Percentiles rank a stretch among this genome's conserved stretches.
Conservation (phyloP, 306 rosid species). For the Dryas octopetala region DNA sequence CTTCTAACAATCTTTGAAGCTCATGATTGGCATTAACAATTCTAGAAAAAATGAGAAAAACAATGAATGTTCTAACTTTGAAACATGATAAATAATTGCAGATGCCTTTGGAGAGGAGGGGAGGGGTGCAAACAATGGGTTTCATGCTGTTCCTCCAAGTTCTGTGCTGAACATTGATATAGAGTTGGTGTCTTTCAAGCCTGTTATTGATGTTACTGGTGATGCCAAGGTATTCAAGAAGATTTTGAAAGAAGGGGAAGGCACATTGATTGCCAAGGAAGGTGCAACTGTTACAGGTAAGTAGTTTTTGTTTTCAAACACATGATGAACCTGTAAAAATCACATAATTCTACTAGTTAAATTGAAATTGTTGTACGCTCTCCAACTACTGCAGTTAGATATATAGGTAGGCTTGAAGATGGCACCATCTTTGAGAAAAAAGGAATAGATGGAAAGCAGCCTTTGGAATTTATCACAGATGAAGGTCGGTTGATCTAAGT, state of each 20-base stretch:
- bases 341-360: background rate
- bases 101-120: conserved; percentile 58
- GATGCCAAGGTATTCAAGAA: conserved; percentile 66
- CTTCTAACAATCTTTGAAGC: background rate
- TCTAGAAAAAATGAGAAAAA: background rate
- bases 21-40: background rate
- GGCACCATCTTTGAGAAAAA: conserved; percentile 65
- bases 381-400: conserved; percentile 43
- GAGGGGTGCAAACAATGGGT: conserved; percentile 39
- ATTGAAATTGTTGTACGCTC: background rate
- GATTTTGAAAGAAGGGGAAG: conserved; percentile 64
- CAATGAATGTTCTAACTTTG: background rate
- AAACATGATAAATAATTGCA: conserved; percentile 26
- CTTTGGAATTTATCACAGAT: conserved; percentile 61
- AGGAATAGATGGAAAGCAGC: conserved; percentile 49
- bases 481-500: conserved; percentile 47
- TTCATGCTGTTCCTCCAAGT: conserved; percentile 41
- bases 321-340: conserved; percentile 1
- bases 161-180: conserved; percentile 53
- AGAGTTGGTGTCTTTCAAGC: conserved; percentile 65
- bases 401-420: conserved; percentile 60
- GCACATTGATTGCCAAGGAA: conserved; percentile 52
- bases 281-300: conserved; percentile 66
- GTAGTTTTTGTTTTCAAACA: conserved; percentile 10
- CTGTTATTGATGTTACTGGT: conserved; percentile 64